A percentile compares a stretch with the other conserved stretches of the same genome.
Conservation (phyloP, 192 early-diverging fungal genomes). For the Lobosporangium transversale region DNA sequence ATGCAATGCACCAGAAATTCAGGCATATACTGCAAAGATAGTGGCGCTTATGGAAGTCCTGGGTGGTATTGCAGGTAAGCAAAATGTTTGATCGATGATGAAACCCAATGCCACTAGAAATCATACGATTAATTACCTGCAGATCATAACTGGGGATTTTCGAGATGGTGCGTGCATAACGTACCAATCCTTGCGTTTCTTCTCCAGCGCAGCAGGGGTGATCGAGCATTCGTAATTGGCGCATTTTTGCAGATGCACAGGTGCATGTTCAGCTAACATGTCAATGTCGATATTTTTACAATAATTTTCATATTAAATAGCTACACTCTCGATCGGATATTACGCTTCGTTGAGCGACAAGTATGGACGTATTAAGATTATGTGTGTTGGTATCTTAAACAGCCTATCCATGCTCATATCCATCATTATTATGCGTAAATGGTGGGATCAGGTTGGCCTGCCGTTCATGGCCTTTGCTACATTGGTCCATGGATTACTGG, state of each 20-base stretch:
- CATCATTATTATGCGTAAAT: conserved; percentile 15
- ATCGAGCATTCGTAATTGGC: not conserved
- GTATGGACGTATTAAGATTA: conserved; percentile 23
- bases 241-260: too few relatives aligned
- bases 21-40: conserved; percentile 27
- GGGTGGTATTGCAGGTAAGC: conserved; percentile 26
- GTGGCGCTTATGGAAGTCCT: conserved; percentile 23
- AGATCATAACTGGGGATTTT: too few relatives aligned
- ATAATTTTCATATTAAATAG: too few relatives aligned
- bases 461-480: conserved; percentile 7
- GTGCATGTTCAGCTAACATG: too few relatives aligned
- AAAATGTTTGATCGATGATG: not conserved
- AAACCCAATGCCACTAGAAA: not conserved
- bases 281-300: too few relatives aligned
- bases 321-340: conserved; percentile 30
- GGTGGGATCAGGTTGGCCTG: conserved; percentile 42
- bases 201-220: not conserved
- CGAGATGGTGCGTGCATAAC: too few relatives aligned
- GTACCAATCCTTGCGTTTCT: too few relatives aligned
- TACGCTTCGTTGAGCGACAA: conserved; percentile 44
- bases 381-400: conserved; percentile 7
- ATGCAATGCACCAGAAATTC: conserved; percentile 24
- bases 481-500: conserved; percentile 10
- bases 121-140: not conserved
- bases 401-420: conserved; percentile 6